Evolutionary conservation across 83 land plant species (phyloP).

Genomic region (Isoetes engelmannii): DNA sequence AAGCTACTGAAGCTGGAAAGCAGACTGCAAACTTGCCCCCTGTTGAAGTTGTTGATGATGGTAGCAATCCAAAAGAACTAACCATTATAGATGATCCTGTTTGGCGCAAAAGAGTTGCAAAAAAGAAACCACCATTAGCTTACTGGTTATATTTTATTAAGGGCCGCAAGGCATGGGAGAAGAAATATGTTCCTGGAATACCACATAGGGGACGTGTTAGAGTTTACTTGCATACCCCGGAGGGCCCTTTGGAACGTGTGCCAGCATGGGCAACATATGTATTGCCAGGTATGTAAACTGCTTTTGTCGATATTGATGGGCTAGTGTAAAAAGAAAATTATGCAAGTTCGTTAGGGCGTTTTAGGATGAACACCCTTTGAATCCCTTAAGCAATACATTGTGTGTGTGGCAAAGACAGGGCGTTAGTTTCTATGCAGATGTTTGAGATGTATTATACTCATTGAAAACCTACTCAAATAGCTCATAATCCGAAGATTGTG

Average conservation of each 20-base stretch:
- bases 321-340: too few species aligned
- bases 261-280: conserved; percentile 99
- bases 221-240: conserved; percentile 78
- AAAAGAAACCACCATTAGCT: conserved; percentile 59
- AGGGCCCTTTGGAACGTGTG: conserved; percentile 80
- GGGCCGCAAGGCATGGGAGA: conserved; percentile 89
- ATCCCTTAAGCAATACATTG: too few species aligned
- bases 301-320: conserved; percentile 57
- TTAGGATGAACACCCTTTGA: too few species aligned
- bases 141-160: conserved; percentile 75
- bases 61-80: conserved; percentile 36
- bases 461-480: too few species aligned
- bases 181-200: conserved; percentile 71
- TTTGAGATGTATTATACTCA: too few species aligned
- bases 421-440: too few species aligned
- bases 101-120: conserved; percentile 50
- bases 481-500: too few species aligned
- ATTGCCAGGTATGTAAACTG: conserved; percentile 53
- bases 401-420: too few species aligned
- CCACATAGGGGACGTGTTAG: conserved; percentile 73
- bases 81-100: conserved; percentile 53
- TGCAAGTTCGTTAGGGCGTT: too few species aligned
- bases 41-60: conserved; percentile 59
- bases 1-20: conserved; percentile 47
- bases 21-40: conserved; percentile 53